Evolutionary conservation across 2,329 filamentous ascomycete genomes (phyloP).

Genomic region (Didymella sp.): DNA sequence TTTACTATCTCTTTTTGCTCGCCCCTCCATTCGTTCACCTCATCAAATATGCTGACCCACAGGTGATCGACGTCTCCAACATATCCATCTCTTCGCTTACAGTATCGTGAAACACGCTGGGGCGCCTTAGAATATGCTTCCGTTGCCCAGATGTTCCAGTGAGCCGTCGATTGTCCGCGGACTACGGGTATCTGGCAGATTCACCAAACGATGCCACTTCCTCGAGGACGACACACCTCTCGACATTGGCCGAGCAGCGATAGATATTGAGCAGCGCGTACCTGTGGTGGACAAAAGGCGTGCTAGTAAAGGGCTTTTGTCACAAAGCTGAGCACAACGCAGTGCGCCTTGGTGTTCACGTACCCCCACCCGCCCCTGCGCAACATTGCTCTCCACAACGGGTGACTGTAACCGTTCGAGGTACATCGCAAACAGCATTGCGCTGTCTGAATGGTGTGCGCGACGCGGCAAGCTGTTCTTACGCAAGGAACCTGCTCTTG

Average conservation of each 20-base stretch:
- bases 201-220: neutral
- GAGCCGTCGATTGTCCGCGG: neutral
- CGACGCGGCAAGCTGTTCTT: neutral
- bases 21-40: neutral
- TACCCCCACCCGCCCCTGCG: neutral
- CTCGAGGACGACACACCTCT: neutral
- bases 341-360: neutral
- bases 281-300: neutral
- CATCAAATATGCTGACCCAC: neutral
- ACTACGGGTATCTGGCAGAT: neutral
- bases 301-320: neutral
- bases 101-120: neutral
- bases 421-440: neutral
- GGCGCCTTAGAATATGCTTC: neutral
- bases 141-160: neutral
- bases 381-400: neutral
- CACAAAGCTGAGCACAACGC: neutral
- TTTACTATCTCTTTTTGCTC: neutral
- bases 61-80: neutral
- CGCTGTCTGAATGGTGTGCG: neutral
- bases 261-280: too few relatives aligned
- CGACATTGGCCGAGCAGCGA: neutral
- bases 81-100: neutral
- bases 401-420: neutral
- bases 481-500: neutral